phyloP scores from a whole-genome alignment of 371 early-diverging fungal genomes.

The Mucor mucedo region DNA sequence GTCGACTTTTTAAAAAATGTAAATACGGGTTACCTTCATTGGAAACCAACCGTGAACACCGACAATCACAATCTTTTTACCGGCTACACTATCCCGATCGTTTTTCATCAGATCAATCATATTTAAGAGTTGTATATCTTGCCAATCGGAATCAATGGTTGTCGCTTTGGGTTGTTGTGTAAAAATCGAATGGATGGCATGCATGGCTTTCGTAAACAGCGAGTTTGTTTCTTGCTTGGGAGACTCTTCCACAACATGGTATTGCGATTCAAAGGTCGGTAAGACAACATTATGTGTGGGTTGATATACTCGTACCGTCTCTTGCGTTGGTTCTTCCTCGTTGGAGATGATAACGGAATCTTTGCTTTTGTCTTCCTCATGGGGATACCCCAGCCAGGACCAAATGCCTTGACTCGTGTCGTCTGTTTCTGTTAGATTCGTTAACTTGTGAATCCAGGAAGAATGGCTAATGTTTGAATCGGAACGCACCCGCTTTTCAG shows the following conservation, averaged over 20 bases:
- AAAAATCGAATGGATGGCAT: constrained; percentile 21
- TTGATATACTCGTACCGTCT: neutral
- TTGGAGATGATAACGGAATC: constrained; percentile 19
- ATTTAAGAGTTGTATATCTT: neutral
- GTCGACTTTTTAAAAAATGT: neutral
- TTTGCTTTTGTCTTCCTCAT: neutral
- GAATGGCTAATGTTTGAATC: constrained; percentile 24
- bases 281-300: constrained; percentile 22
- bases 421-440: neutral
- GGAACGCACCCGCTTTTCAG: neutral
- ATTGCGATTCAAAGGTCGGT: constrained; percentile 35
- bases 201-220: constrained; percentile 15
- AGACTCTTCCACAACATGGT: neutral
- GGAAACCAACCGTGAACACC: constrained; percentile 95
- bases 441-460: constrained; percentile 20
- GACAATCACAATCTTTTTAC: constrained; percentile 57
- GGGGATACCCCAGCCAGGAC: constrained; percentile 28
- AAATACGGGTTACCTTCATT: constrained; percentile 31
- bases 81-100: constrained; percentile 5
- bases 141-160: neutral
- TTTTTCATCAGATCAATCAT: constrained; percentile 20
- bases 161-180: neutral
- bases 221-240: neutral
- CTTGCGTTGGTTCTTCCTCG: neutral
- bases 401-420: constrained; percentile 8